phyloP scores from a whole-genome alignment of 305 asterid genomes.

The Fraxinus greggii region DNA sequence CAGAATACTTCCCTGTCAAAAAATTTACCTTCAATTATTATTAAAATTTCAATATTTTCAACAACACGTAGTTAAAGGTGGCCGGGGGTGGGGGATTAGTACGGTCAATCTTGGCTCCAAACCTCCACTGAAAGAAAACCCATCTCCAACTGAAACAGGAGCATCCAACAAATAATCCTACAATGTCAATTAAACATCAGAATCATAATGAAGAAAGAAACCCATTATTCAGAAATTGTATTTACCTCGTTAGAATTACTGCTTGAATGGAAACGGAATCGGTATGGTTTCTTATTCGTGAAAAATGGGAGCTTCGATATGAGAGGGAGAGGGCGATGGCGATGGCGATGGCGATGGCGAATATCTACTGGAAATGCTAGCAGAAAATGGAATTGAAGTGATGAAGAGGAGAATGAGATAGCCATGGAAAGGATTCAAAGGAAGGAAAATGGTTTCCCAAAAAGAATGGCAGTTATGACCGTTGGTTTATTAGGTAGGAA shows the following conservation, averaged over 20 bases:
- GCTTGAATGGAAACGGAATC: slow-evolving; percentile 48
- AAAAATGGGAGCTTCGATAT: slow-evolving; percentile 27
- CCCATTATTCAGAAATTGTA: background rate
- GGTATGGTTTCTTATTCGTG: slow-evolving; percentile 26
- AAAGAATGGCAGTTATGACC: slow-evolving; percentile 45
- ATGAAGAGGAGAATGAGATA: slow-evolving; percentile 34
- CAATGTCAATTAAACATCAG: slow-evolving; percentile 1
- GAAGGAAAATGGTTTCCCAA: slow-evolving; percentile 2
- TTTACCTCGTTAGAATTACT: slow-evolving; percentile 56
- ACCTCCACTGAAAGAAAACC: slow-evolving; percentile 96
- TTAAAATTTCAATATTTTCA: background rate
- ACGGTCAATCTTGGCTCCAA: background rate
- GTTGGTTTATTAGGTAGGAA: slow-evolving; percentile 23
- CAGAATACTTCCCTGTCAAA: slow-evolving; percentile 76
- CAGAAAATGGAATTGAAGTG: slow-evolving; percentile 33
- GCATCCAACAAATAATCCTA: slow-evolving; percentile 85
- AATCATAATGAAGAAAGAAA: background rate
- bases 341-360: background rate
- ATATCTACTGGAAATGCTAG: slow-evolving; percentile 12
- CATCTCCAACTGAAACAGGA: slow-evolving; percentile 77
- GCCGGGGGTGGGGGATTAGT: background rate
- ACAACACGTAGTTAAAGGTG: background rate
- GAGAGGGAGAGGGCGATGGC: slow-evolving; percentile 8
- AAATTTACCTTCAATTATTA: background rate
- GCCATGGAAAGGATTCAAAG: slow-evolving; percentile 33